Percentiles rank a stretch among this genome's conserved stretches.
phyloP scores from a whole-genome alignment of 1,284 basidiomycete species.

The Cutaneotrichosporon sp. region DNA sequence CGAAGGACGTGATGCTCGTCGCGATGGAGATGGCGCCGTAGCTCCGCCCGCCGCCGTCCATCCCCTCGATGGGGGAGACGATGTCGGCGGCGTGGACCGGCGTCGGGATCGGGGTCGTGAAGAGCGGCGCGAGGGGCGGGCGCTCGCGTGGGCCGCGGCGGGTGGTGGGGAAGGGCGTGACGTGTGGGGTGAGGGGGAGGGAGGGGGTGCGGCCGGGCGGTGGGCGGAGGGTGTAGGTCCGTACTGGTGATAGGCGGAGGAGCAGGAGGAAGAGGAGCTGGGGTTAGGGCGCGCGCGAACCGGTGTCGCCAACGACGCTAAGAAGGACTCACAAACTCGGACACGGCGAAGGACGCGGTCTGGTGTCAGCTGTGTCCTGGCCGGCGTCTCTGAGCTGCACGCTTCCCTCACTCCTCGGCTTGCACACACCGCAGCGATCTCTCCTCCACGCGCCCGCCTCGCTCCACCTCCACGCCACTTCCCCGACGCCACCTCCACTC shows the following conservation, averaged over 20 bases:
- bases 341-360: slow-evolving; percentile 15
- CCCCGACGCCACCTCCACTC: too few relatives aligned
- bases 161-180: slow-evolving; percentile 6
- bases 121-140: slow-evolving; percentile 6
- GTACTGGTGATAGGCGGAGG: slow-evolving; percentile 17
- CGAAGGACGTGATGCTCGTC: slow-evolving; percentile 1
- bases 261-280: slow-evolving; percentile 25
- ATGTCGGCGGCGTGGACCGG: neutral
- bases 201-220: slow-evolving; percentile 7
- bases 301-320: neutral
- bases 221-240: slow-evolving; percentile 12
- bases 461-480: neutral
- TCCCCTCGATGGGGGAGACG: neutral
- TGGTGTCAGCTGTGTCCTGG: slow-evolving; percentile 10
- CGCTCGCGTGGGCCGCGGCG: neutral
- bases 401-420: neutral
- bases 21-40: neutral
- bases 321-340: slow-evolving; percentile 20
- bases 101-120: slow-evolving; percentile 10
- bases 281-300: neutral
- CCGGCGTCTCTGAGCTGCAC: neutral
- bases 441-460: neutral
- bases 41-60: neutral
- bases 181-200: slow-evolving; percentile 9
- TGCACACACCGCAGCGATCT: neutral